Percentiles rank a stretch among this genome's conserved stretches.
phyloP scores from a whole-genome alignment of 2,329 filamentous ascomycete genomes.

The Leptographium procerum region DNA sequence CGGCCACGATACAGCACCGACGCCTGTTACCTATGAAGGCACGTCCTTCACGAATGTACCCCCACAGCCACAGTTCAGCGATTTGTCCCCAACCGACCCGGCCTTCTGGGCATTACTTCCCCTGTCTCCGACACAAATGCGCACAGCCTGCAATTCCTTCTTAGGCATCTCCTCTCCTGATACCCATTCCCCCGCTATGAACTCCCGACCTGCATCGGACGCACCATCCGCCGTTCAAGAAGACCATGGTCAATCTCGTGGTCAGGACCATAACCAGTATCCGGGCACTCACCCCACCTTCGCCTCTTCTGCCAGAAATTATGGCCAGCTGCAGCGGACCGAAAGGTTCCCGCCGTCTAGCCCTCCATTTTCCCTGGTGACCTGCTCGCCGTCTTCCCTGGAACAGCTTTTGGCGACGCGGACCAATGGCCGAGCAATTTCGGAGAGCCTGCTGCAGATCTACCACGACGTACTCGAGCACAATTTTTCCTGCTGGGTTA shows the following conservation, averaged over 20 bases:
- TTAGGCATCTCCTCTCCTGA: too few relatives aligned
- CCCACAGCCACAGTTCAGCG: neutral
- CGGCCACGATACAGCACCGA: neutral
- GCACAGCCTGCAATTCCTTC: neutral
- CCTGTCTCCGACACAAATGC: too few relatives aligned
- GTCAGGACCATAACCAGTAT: too few relatives aligned
- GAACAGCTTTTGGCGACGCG: conserved; percentile 13
- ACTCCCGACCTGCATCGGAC: too few relatives aligned
- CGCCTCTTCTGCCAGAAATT: too few relatives aligned
- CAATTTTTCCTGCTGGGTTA: conserved; percentile 41
- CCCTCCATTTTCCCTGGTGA: neutral
- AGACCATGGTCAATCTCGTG: too few relatives aligned
- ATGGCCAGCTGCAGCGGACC: too few relatives aligned
- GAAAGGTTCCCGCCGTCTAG: too few relatives aligned
- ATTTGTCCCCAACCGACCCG: neutral
- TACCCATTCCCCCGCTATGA: too few relatives aligned
- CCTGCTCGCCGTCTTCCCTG: neutral
- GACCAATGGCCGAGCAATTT: conserved; percentile 25
- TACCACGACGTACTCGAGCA: conserved; percentile 45
- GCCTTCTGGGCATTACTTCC: neutral
- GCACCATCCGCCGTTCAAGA: too few relatives aligned
- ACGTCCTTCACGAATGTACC: neutral
- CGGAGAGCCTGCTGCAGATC: conserved; percentile 32
- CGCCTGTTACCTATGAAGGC: neutral
- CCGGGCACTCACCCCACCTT: too few relatives aligned